These are phyloP conservation scores for Elongisporangium senticosum DNA, from an alignment of 352 stramenopile species.

Conservation along the genomic window DNA sequence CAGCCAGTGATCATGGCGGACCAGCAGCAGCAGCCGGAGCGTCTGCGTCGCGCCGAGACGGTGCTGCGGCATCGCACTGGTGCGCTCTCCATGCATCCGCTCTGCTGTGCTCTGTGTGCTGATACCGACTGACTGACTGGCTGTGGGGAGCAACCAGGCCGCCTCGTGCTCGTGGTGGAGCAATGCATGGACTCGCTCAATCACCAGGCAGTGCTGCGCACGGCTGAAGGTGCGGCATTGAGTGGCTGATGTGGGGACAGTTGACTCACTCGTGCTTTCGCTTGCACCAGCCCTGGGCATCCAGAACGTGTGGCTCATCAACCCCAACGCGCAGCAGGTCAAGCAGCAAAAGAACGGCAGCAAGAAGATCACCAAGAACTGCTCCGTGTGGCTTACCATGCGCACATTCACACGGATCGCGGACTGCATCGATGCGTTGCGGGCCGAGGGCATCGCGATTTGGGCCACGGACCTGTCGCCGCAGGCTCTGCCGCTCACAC, in stretches of 20 bases:
- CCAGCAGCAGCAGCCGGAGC: constrained; percentile 33
- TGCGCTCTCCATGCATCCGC: neutral
- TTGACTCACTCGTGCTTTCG: constrained; percentile 4
- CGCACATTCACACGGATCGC: constrained; percentile 81
- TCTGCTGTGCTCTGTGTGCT: neutral
- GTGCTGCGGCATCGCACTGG: constrained; percentile 57
- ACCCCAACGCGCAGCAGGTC: constrained; percentile 53
- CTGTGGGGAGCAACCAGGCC: constrained; percentile 13
- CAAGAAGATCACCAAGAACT: constrained; percentile 82
- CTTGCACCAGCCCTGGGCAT: constrained; percentile 73
- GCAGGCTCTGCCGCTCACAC: constrained; percentile 45
- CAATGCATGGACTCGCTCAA: constrained; percentile 82
- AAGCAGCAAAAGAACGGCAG: constrained; percentile 56
- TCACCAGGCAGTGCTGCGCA: constrained; percentile 88
- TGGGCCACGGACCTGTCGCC: constrained; percentile 90
- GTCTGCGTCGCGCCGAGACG: constrained; percentile 62
- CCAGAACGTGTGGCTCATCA: constrained; percentile 87
- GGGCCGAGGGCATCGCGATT: constrained; percentile 58
- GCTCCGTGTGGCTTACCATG: constrained; percentile 79
- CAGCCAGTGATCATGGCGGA: neutral
- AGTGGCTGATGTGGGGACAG: constrained; percentile 28
- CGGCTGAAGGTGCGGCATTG: constrained; percentile 70
- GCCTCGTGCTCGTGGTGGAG: constrained; percentile 74
- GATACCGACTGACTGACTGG: neutral
- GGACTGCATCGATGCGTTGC: constrained; percentile 71